These are phyloP conservation scores for Neohortaea acidophila DNA, from an alignment of 495 filamentous ascomycete genomes.

Conservation along the genomic window DNA sequence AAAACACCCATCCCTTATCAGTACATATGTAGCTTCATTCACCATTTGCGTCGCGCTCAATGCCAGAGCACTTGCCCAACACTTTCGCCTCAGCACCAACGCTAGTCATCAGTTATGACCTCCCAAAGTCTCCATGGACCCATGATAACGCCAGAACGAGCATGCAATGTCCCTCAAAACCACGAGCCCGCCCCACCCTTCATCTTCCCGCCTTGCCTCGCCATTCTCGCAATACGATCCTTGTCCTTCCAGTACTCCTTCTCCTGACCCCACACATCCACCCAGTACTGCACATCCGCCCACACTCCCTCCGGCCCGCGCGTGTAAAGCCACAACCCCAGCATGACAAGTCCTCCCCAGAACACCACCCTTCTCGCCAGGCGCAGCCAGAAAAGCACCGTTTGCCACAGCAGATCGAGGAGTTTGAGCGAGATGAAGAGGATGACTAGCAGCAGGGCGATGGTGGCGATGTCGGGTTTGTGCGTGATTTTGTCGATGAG, in stretches of 20 bases:
- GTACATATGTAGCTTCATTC: too few species aligned
- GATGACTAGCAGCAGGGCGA: constrained; percentile 39
- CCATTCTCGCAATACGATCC: constrained; percentile 11
- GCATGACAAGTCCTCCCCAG: constrained; percentile 38
- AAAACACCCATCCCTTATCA: too few species aligned
- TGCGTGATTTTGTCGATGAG: constrained; percentile 35
- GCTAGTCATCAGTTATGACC: too few species aligned
- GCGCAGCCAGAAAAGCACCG: constrained; percentile 59
- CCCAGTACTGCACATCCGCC: constrained; percentile 42
- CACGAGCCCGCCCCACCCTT: not conserved
- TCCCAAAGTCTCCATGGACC: too few species aligned
- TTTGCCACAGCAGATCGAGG: constrained; percentile 47
- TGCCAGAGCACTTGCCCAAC: too few species aligned
- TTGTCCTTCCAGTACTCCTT: constrained; percentile 22
- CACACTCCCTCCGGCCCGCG: constrained; percentile 46
- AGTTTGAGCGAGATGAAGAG: constrained; percentile 50
- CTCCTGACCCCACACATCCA: constrained; percentile 37
- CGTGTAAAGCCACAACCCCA: constrained; percentile 43
- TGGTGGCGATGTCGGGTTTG: constrained; percentile 45
- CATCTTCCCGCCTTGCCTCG: constrained; percentile 8
- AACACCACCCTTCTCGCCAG: constrained; percentile 43
- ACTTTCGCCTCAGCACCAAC: too few species aligned
- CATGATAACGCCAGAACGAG: too few species aligned
- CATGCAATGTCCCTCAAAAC: constrained; percentile 7
- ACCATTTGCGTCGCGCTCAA: too few species aligned